phyloP scores from a whole-genome alignment of 345 rosid genomes.

The Trapa bicornis region DNA sequence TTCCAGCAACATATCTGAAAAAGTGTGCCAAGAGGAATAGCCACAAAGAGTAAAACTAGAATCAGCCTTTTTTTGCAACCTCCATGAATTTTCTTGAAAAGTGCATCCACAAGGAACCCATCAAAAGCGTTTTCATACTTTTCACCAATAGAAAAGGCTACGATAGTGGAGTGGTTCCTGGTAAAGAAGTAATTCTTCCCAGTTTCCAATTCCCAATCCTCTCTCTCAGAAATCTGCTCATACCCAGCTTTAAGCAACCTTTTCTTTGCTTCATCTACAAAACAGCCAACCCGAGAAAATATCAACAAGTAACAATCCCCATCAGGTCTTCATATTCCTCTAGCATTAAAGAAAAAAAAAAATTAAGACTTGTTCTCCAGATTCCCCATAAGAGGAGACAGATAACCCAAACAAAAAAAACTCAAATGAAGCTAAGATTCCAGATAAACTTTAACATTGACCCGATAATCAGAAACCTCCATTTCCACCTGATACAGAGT shows the following conservation, averaged over 20 bases:
- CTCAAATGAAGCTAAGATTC: background rate
- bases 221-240: conserved; percentile 65
- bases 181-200: conserved; percentile 87
- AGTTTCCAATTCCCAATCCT: conserved; percentile 66
- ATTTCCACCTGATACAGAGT: background rate
- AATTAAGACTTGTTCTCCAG: background rate
- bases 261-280: conserved; percentile 69
- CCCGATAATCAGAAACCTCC: background rate
- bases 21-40: background rate
- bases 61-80: background rate
- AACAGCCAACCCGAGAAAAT: background rate
- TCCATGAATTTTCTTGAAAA: background rate
- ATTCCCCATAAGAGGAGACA: no score
- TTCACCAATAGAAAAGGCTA: conserved; percentile 85
- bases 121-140: conserved; percentile 29
- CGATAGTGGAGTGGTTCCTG: conserved; percentile 76
- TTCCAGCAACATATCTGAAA: conserved; percentile 76
- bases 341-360: background rate
- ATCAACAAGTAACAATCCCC: background rate
- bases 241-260: conserved; percentile 52
- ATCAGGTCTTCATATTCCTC: background rate
- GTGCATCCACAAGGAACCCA: background rate
- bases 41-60: background rate
- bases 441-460: no score
- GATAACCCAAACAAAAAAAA: background rate